Evolutionary conservation across 106 monocot species (phyloP), one percentile per base, ranked within the genome.

Genomic region (Dendrobium nobile): DNA sequence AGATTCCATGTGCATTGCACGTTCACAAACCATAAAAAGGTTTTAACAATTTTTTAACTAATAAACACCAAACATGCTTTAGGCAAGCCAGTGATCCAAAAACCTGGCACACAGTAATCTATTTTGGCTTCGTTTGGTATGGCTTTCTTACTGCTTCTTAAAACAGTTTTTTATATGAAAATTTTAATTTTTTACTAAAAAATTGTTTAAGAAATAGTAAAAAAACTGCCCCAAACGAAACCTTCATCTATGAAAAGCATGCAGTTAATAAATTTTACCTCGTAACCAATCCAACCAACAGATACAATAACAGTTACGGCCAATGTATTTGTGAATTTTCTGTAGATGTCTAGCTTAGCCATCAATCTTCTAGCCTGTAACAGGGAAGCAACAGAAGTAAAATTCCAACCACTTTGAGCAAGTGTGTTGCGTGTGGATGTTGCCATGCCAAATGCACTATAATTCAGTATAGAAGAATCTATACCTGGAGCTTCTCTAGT

Each of bases 241-340:
- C 28, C 28, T 28, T 42, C 41, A 74, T 44, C 18, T 6, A 44
- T 20, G 44, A 44, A 42, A 75, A 43, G 44, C 9, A 75, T 19
- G 74, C 4, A 75, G n/a, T 41, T 75, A 43, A 41, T 0, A 44
- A 43, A n/a, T 31, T 51, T 67, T 88, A 97, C 96, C 94, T 94
- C 96, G 79, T 92, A 97, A 79, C 70, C 61, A 84, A 92, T 92
- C 94, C 92, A 92, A 75, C 90, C 88, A 85, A 97, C 89, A 56
- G 96, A 97, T 67, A 94, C 86, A 81, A 97, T 17, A 84, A 94
- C 90, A 84, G 96, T 82, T 16, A 92, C 89, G 56, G 72, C 90
- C 76, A 94, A 79, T 74, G 94, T 92, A 84, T 92, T 97, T 85
- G 92, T 94, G 79, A 97, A 97, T 83, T 97, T 97, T 75, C 92